Evolutionary conservation across 345 rosid species (phyloP), one percentile per base, ranked within the genome.

Genomic region (Eucalyptus marginata): DNA sequence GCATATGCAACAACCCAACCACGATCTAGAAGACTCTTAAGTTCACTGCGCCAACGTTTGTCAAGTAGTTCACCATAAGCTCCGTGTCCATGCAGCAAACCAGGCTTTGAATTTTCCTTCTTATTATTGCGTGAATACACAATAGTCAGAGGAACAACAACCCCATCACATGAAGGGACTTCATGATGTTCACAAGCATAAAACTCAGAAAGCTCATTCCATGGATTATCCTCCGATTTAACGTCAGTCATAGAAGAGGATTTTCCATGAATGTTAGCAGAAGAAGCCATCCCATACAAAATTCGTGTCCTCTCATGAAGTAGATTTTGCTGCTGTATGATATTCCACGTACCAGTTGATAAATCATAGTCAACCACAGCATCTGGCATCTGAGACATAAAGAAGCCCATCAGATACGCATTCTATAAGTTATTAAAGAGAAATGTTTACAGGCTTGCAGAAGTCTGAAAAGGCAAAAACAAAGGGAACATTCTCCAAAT

Each of bases 1-100:
- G 99, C 99, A 95, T 94, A 98, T 86, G 98, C 98, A 93, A 98
- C 89, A 88, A 95, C 92, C 99, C 99, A 97, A 90, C 99, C 98
- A 89, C 99, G 98, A 92, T 97, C 99, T 87, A 98, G 99, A 83
- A 98, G 97, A 94, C 99, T 97, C 92, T 98, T 98, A 90, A 97
- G 91, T 93, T 98, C 99, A 91, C 94, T 93, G 88, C 92, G 94
- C 99, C 99, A 98, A 87, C 99, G 92, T 91, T 98, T 98, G 91
- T 96, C 99, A 27, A 96, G 97, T 83, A 94, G 80, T 93, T 98
- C 99, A 86, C 99, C 99, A 88, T 95, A 97, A 91, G 99, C 99
- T 93, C 99, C 99, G 91, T 98, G 99, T 43, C 97, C 99, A 87
- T 95, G 97, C 92, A 98, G 96, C 87, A 98, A 92, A 52, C 98